These are phyloP conservation scores for Trichosporon sp. DNA, from an alignment of 1,284 basidiomycete species.

Conservation along the genomic window DNA sequence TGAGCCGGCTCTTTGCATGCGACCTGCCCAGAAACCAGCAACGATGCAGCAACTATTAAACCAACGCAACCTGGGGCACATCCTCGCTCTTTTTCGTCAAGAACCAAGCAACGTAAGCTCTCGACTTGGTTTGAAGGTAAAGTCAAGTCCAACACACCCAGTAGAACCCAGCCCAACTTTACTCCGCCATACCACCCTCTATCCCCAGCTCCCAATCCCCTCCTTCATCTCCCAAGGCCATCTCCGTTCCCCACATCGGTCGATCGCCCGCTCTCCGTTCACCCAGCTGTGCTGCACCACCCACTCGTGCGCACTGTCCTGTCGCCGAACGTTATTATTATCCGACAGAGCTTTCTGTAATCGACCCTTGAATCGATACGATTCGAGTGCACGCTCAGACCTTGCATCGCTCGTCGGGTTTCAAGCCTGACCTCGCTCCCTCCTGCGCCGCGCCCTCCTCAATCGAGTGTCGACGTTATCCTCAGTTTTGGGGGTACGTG, in stretches of 20 bases:
- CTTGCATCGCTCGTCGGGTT: not conserved
- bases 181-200: not conserved
- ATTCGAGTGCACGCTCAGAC: not conserved
- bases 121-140: not conserved
- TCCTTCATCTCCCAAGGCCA: not conserved
- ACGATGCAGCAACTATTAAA: not conserved
- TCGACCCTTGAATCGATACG: constrained; percentile 1
- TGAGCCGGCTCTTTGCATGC: not conserved
- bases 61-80: not conserved
- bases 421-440: not conserved
- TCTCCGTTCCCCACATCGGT: not conserved
- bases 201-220: not conserved
- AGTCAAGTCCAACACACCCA: not conserved
- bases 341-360: not conserved
- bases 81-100: not conserved
- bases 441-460: not conserved
- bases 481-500: not conserved
- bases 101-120: not conserved
- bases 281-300: not conserved
- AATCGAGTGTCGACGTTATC: not conserved
- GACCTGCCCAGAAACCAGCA: not conserved
- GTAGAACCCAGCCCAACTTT: not conserved
- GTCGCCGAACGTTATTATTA: not conserved
- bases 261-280: not conserved
- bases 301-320: not conserved